These are phyloP conservation scores for Bonia amplexicaulis DNA, from an alignment of 176 grass and related monocot species.

Conservation along the genomic window DNA sequence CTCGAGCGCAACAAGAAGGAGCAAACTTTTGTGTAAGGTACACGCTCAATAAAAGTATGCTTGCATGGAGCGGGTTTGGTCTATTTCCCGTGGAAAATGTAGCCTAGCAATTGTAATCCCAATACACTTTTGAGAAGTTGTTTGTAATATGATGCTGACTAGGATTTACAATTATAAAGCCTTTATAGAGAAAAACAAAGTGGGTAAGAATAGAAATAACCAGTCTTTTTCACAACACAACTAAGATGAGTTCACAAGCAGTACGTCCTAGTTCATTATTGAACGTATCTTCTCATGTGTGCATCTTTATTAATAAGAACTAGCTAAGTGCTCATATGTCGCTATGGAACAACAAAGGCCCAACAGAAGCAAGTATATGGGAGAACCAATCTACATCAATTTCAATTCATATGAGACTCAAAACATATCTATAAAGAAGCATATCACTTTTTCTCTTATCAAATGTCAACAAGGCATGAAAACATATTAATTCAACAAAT, in stretches of 20 bases:
- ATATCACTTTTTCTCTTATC: too few species aligned
- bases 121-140: neutral
- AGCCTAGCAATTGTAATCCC: neutral
- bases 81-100: neutral
- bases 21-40: neutral
- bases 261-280: neutral
- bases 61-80: neutral
- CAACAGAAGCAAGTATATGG: too few species aligned
- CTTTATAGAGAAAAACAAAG: neutral
- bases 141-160: neutral
- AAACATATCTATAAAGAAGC: too few species aligned
- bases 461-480: too few species aligned
- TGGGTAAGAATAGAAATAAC: neutral
- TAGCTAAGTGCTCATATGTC: too few species aligned
- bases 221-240: neutral
- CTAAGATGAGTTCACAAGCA: neutral
- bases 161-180: neutral
- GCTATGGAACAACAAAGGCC: too few species aligned
- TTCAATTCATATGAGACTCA: too few species aligned
- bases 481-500: too few species aligned
- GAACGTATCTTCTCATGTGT: too few species aligned
- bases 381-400: too few species aligned
- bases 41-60: neutral
- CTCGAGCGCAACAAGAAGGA: too few species aligned
- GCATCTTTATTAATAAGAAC: too few species aligned